Percentiles rank a stretch among this genome's conserved stretches.
Evolutionary conservation across 352 stramenopile genomes (phyloP).

Genomic region (Aphanomyces euteiches): DNA sequence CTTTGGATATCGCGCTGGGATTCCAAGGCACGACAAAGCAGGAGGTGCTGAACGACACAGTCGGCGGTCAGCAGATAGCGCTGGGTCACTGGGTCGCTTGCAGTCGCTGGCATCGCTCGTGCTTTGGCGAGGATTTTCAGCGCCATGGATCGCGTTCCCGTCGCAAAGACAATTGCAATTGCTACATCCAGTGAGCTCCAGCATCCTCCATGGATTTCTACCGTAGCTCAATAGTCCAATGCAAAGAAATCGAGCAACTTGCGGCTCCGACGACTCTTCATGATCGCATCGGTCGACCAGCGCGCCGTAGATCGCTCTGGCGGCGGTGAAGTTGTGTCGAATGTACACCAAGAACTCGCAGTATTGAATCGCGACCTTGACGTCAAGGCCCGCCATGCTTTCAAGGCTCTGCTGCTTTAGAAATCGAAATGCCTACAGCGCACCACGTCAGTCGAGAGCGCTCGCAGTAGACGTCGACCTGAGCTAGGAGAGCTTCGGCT

Average conservation of each 20-base stretch:
- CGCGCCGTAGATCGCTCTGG: neutral
- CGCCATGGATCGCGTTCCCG: neutral
- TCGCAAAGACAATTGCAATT: slow-evolving; percentile 2
- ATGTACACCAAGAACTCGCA: slow-evolving; percentile 25
- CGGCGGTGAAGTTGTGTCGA: neutral
- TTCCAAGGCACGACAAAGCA: neutral
- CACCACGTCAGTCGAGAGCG: neutral
- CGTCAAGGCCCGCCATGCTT: neutral
- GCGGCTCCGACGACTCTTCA: neutral
- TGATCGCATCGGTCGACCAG: neutral
- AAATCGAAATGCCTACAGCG: neutral
- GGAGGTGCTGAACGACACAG: neutral
- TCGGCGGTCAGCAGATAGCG: slow-evolving; percentile 18
- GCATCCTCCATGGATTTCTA: neutral
- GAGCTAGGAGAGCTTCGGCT: neutral
- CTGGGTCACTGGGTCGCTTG: neutral
- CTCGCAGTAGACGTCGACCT: neutral
- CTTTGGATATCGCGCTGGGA: neutral
- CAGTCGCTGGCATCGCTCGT: neutral
- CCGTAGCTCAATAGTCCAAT: slow-evolving; percentile 23
- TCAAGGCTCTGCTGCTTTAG: neutral
- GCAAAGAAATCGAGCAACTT: neutral
- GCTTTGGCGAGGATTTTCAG: neutral
- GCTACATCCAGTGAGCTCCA: neutral
- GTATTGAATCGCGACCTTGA: slow-evolving; percentile 18